A percentile compares a stretch with the other conserved stretches of the same genome.
These are phyloP conservation scores for Hamamelis virginiana DNA, from an alignment of 164 flowering plant species.

Conservation along the genomic window DNA sequence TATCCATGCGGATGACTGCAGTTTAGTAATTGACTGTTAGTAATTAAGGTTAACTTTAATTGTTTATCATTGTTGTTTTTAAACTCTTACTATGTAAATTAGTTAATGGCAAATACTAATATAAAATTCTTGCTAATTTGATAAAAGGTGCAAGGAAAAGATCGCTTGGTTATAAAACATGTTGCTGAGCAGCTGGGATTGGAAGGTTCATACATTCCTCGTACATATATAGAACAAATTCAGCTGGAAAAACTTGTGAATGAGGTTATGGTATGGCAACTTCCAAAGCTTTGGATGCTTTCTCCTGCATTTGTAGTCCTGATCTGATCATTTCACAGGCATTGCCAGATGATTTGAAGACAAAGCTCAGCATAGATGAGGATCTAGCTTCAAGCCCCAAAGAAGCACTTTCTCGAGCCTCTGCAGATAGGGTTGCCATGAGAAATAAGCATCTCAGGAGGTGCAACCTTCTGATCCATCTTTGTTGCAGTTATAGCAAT, in stretches of 20 bases:
- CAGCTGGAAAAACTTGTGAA: slow-evolving; percentile 92
- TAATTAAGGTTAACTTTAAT: not conserved
- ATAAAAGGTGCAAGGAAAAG: slow-evolving; percentile 91
- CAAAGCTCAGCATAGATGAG: slow-evolving; percentile 91
- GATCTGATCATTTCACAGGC: slow-evolving; percentile 51
- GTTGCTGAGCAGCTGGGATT: slow-evolving; percentile 82
- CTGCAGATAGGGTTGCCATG: slow-evolving; percentile 59
- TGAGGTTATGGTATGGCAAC: slow-evolving; percentile 81
- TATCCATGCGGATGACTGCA: not conserved
- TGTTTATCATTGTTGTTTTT: not conserved
- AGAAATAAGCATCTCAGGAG: slow-evolving; percentile 62
- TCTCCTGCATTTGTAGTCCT: slow-evolving; percentile 15
- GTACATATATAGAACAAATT: slow-evolving; percentile 96
- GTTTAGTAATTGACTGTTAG: not conserved
- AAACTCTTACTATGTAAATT: not conserved
- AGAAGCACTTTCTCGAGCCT: slow-evolving; percentile 72
- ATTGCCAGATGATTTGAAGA: slow-evolving; percentile 87
- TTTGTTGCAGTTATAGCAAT: slow-evolving; percentile 4
- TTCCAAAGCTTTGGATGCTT: slow-evolving; percentile 11
- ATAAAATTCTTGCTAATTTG: slow-evolving; percentile 14
- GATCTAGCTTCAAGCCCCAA: slow-evolving; percentile 80
- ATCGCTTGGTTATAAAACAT: slow-evolving; percentile 55
- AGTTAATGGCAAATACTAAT: no score
- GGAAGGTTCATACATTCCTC: slow-evolving; percentile 86
- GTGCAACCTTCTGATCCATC: slow-evolving; percentile 29